phyloP scores from a whole-genome alignment of 768 basidiomycete genomes.

The Cyathus striatus region DNA sequence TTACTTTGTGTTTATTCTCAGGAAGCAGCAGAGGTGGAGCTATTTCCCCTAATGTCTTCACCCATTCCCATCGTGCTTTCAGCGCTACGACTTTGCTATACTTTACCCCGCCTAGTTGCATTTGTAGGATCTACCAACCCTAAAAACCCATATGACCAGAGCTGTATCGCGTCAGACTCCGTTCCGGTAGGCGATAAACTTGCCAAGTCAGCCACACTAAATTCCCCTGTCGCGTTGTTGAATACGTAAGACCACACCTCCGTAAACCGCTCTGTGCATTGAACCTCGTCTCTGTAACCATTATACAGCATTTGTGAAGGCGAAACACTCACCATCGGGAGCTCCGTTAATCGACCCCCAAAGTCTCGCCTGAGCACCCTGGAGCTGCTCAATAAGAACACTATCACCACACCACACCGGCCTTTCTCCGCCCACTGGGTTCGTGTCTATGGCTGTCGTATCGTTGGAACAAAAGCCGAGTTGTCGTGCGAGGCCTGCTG shows the following conservation, averaged over 20 bases:
- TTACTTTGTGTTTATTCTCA: too few species aligned
- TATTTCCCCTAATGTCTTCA: too few species aligned
- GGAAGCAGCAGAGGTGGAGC: too few species aligned
- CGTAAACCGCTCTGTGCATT: slow-evolving; percentile 25
- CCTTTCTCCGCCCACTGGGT: slow-evolving; percentile 10
- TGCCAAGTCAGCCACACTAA: slow-evolving; percentile 33
- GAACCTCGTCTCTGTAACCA: slow-evolving; percentile 1
- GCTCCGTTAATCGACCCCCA: slow-evolving; percentile 34
- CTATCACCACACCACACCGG: slow-evolving; percentile 34
- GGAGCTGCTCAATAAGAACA: slow-evolving; percentile 22
- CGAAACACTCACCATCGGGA: slow-evolving; percentile 15
- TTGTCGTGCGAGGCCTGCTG: slow-evolving; percentile 33
- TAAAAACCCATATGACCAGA: slow-evolving; percentile 39
- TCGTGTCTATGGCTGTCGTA: slow-evolving; percentile 17
- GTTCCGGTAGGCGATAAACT: slow-evolving; percentile 31
- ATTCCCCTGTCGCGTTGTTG: slow-evolving; percentile 25
- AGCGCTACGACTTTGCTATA: too few species aligned
- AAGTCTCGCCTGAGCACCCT: slow-evolving; percentile 28
- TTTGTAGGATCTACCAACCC: slow-evolving; percentile 30
- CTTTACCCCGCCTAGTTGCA: too few species aligned
- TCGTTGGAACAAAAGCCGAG: slow-evolving; percentile 24
- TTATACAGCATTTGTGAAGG: neutral
- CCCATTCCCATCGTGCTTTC: too few species aligned
- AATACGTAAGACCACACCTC: slow-evolving; percentile 37
- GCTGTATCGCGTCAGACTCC: slow-evolving; percentile 37